Conservation (phyloP, 2,329 filamentous ascomycete genomes). For the Fusarium pseudonygamai region DNA sequence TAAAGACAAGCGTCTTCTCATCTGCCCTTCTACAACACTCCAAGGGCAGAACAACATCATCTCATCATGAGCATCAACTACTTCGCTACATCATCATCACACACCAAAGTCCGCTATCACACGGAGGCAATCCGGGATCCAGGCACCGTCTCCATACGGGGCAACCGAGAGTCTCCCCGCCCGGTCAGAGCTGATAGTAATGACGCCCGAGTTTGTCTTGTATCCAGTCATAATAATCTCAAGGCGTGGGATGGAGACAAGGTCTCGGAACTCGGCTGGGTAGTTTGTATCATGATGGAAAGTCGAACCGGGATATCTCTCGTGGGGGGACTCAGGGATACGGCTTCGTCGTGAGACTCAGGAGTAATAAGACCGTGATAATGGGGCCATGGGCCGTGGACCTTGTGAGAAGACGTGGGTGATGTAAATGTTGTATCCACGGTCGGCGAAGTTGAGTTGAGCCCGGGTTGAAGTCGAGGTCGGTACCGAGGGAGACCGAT, state of each 20-base stretch:
- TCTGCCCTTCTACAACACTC: constrained; percentile 4
- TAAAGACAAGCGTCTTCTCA: neutral
- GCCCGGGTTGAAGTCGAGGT: neutral
- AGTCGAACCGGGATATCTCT: constrained; percentile 20
- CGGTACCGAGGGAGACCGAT: neutral
- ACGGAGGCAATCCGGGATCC: constrained; percentile 1
- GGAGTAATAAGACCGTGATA: constrained; percentile 12
- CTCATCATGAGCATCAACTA: constrained; percentile 15
- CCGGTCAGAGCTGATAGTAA: constrained; percentile 16
- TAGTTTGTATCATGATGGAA: neutral
- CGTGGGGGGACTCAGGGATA: constrained; percentile 23
- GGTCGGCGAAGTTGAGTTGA: neutral
- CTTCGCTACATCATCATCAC: constrained; percentile 19
- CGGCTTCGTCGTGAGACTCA: constrained; percentile 19
- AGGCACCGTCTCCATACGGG: constrained; percentile 1
- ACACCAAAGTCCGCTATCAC: constrained; percentile 19
- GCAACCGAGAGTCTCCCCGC: neutral
- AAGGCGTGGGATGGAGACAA: constrained; percentile 23
- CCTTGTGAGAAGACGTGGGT: constrained; percentile 12
- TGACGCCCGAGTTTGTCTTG: neutral
- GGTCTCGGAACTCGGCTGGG: constrained; percentile 11
- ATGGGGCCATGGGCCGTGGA: constrained; percentile 28
- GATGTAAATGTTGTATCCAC: constrained; percentile 29
- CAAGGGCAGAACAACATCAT: neutral
- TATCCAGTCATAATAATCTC: neutral